Evolutionary conservation across 306 rosid species (phyloP).

Genomic region (Cicer bijugum): DNA sequence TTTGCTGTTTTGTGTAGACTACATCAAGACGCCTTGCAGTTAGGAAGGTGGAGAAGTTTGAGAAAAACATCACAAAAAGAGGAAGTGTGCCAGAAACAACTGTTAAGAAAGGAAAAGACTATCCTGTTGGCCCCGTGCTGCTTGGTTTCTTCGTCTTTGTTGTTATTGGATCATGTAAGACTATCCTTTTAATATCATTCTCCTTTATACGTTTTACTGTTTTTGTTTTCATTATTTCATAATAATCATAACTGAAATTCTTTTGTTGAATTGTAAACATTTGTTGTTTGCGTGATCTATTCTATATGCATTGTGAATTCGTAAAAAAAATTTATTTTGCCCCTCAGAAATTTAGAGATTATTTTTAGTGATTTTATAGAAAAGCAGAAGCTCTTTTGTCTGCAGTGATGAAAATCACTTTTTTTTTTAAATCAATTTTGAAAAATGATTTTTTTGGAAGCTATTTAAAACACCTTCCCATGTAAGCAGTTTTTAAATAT

Average conservation of each 20-base stretch:
- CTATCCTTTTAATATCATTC: not conserved
- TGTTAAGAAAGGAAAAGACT: constrained; percentile 83
- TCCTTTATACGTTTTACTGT: not conserved
- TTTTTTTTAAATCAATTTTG: too few species aligned
- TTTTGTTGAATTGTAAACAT: constrained; percentile 3
- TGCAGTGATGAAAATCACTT: too few species aligned
- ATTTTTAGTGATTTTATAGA: too few species aligned
- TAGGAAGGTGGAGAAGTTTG: constrained; percentile 89
- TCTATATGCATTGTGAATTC: not conserved
- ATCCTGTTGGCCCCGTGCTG: constrained; percentile 87
- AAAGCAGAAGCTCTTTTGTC: too few species aligned
- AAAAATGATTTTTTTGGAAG: too few species aligned
- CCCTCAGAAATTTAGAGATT: too few species aligned
- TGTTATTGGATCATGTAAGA: constrained; percentile 95
- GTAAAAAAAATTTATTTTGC: too few species aligned
- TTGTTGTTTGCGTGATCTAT: constrained; percentile 13
- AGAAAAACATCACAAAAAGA: constrained; percentile 88
- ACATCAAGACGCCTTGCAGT: constrained; percentile 93
- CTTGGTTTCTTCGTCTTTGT: constrained; percentile 96
- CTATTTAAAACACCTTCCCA: too few species aligned
- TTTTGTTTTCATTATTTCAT: not conserved
- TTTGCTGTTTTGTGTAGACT: constrained; percentile 57
- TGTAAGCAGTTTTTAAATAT: too few species aligned
- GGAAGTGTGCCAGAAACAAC: constrained; percentile 88
- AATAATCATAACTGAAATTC: not conserved